These are phyloP conservation scores for Tolypocladium tundrense DNA, from an alignment of 2,329 filamentous ascomycete species.

Conservation along the genomic window DNA sequence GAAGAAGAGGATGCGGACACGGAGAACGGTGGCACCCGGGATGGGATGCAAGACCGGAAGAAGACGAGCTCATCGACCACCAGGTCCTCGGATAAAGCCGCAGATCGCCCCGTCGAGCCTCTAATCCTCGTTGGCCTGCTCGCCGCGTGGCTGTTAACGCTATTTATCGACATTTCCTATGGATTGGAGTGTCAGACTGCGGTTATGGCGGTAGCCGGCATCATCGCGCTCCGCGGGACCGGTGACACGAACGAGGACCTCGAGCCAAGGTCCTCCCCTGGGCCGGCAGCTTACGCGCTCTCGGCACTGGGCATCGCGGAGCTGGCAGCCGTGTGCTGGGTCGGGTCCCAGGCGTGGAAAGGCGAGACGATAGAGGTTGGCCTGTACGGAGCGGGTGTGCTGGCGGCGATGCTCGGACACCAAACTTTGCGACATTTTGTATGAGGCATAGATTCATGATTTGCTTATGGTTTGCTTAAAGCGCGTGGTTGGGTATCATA, in stretches of 20 bases:
- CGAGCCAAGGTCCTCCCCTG: conserved; percentile 7
- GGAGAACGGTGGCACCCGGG: neutral
- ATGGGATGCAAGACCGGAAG: neutral
- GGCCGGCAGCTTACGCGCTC: conserved; percentile 10
- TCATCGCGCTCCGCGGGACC: conserved; percentile 18
- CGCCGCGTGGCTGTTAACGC: conserved; percentile 14
- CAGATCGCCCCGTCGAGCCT: conserved; percentile 5
- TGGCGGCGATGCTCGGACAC: conserved; percentile 21
- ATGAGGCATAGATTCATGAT: neutral
- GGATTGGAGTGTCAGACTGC: conserved; percentile 16
- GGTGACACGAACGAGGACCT: conserved; percentile 13
- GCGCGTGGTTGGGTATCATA: neutral
- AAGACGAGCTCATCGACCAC: neutral
- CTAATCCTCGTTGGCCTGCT: conserved; percentile 12
- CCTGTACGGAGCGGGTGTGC: conserved; percentile 16
- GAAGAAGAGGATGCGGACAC: conserved; percentile 3
- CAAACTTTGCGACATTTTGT: conserved; percentile 6
- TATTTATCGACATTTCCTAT: conserved; percentile 11
- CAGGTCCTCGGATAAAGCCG: neutral
- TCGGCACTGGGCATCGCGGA: conserved; percentile 20
- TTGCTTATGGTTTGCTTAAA: neutral
- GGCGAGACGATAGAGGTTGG: conserved; percentile 9
- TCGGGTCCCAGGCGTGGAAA: conserved; percentile 20
- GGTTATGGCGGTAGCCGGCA: conserved; percentile 15
- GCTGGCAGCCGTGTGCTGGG: conserved; percentile 22